Evolutionary conservation across 2,329 filamentous ascomycete genomes (phyloP).

Genomic region (Alternaria rosae): DNA sequence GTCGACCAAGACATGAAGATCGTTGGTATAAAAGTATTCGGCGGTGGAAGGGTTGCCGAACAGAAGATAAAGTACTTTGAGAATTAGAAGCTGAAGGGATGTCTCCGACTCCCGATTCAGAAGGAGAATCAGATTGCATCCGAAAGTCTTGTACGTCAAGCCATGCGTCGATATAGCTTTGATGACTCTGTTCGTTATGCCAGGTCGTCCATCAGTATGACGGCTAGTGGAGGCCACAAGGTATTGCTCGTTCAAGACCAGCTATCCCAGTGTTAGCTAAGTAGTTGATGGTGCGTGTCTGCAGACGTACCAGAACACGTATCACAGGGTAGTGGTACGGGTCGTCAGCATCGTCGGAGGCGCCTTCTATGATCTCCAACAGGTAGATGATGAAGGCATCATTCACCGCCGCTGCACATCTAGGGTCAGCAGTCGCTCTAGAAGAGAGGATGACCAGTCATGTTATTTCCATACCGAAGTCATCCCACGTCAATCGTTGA

Average conservation of each 20-base stretch:
- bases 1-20: conserved; percentile 90
- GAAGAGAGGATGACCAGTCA: not conserved
- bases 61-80: conserved; percentile 93
- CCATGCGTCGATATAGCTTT: conserved; percentile 87
- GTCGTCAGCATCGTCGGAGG: conserved; percentile 86
- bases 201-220: conserved; percentile 51
- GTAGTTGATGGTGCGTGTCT: not conserved
- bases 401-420: conserved; percentile 61
- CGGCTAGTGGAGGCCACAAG: conserved; percentile 72
- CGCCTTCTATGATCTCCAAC: conserved; percentile 84
- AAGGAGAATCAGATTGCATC: conserved; percentile 94
- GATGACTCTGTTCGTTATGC: conserved; percentile 89
- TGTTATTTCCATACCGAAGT: conserved; percentile 69
- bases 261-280: conserved; percentile 56
- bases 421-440: not conserved
- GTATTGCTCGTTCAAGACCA: conserved; percentile 97
- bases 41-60: conserved; percentile 92
- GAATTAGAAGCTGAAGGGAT: conserved; percentile 90
- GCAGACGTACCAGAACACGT: conserved; percentile 77
- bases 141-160: conserved; percentile 87
- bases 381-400: conserved; percentile 86
- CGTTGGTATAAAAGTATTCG: conserved; percentile 99
- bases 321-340: conserved; percentile 97
- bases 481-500: conserved; percentile 77
- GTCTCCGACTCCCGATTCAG: conserved; percentile 94